phyloP scores from a whole-genome alignment of 805 yeast species.

The Myxozyma melibiosi region DNA sequence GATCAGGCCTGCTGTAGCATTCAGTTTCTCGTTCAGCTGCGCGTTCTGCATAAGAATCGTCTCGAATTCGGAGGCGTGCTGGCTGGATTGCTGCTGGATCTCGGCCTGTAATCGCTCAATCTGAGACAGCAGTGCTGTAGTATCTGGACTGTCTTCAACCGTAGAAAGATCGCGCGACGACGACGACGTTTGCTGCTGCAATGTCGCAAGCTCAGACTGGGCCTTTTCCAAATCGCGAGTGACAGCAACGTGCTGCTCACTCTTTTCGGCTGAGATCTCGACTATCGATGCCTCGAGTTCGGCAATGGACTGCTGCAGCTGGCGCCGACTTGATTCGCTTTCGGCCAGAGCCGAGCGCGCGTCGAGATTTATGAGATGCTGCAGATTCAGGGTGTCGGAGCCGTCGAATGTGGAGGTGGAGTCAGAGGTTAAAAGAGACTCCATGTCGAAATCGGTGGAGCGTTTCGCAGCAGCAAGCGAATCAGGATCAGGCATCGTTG shows the following conservation, averaged over 20 bases:
- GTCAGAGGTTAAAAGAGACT: constrained; percentile 1
- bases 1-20: background rate
- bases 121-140: no score
- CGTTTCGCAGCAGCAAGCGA: background rate
- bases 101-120: background rate
- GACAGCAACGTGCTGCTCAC: background rate
- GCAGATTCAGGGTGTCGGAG: background rate
- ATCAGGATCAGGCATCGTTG: background rate
- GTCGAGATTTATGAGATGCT: background rate
- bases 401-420: background rate
- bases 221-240: background rate
- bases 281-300: constrained; percentile 15
- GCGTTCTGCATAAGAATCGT: constrained; percentile 1
- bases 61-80: constrained; percentile 7
- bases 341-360: background rate
- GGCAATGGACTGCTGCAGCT: constrained; percentile 10
- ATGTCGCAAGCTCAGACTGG: background rate
- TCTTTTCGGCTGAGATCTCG: constrained; percentile 16
- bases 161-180: background rate
- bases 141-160: no score
- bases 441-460: constrained; percentile 2
- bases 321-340: background rate
- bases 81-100: background rate
- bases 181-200: background rate
- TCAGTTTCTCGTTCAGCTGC: background rate